A percentile compares a stretch with the other conserved stretches of the same genome.
These are phyloP conservation scores for Saccharum hybrid DNA, from an alignment of 202 grass and related monocot genomes.

Conservation along the genomic window DNA sequence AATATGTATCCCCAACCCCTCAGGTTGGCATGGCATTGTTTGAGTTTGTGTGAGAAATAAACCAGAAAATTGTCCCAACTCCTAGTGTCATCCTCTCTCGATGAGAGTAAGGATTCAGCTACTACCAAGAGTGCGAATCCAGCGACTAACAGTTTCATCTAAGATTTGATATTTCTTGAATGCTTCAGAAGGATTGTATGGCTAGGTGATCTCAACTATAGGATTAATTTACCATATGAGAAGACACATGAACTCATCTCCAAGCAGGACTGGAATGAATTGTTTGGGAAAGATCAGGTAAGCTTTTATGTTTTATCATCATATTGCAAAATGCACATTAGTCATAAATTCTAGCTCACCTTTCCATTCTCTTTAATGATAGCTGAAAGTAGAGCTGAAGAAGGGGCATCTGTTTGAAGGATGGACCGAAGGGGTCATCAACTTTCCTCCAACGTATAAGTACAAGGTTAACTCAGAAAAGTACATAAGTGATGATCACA, in stretches of 20 bases:
- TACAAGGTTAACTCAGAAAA: conserved; percentile 90
- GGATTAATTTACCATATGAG: conserved; percentile 85
- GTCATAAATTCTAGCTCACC: conserved; percentile 36
- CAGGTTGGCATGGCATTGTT: no score
- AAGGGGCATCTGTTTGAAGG: conserved; percentile 85
- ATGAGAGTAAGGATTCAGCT: no score
- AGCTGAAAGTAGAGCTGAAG: conserved; percentile 77
- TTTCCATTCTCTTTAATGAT: conserved; percentile 30
- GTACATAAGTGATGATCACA: conserved; percentile 70
- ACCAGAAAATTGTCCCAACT: no score
- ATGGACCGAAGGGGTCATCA: conserved; percentile 87
- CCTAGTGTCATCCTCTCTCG: no score
- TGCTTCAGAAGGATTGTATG: conserved; percentile 92
- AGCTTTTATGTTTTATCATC: conserved; percentile 10
- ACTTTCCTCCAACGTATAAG: conserved; percentile 91
- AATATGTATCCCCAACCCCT: no score
- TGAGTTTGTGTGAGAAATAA: no score
- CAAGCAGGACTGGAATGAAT: conserved; percentile 68
- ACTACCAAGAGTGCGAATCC: no score
- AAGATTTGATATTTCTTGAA: conserved; percentile 31
- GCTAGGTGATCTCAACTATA: conserved; percentile 97
- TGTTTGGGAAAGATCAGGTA: conserved; percentile 88
- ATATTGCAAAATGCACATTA: conserved; percentile 11
- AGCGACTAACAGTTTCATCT: conserved; percentile 31
- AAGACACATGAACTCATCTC: conserved; percentile 77